phyloP scores from a whole-genome alignment of 768 basidiomycete genomes.

The Suillus luteus region DNA sequence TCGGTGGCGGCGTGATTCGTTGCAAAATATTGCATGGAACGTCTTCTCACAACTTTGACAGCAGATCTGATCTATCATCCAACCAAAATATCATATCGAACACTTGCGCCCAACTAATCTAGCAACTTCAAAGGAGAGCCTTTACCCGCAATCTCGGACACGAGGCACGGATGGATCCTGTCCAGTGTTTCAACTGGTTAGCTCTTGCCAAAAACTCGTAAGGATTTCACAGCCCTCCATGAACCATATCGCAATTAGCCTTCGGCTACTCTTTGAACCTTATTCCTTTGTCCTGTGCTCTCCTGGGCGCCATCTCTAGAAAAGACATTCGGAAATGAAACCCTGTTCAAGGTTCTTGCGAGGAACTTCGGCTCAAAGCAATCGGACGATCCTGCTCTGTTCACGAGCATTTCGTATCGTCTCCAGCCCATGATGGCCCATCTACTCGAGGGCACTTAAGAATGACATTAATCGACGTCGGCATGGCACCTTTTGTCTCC shows the following conservation, averaged over 20 bases:
- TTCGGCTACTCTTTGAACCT: constrained; percentile 24
- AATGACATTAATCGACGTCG: constrained; percentile 6
- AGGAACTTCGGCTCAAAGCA: background rate
- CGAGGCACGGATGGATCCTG: constrained; percentile 13
- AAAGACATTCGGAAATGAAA: background rate
- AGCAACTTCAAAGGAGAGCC: constrained; percentile 33
- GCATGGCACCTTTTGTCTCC: constrained; percentile 6
- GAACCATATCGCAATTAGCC: constrained; percentile 23
- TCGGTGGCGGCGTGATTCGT: constrained; percentile 15
- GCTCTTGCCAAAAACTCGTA: constrained; percentile 19
- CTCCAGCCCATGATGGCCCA: background rate
- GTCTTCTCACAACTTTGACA: constrained; percentile 21
- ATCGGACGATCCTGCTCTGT: background rate
- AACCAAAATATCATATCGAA: constrained; percentile 13
- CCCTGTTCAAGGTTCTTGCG: background rate
- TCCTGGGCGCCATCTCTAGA: background rate
- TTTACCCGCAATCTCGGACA: constrained; percentile 22
- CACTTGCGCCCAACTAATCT: constrained; percentile 29
- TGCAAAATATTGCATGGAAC: constrained; percentile 15
- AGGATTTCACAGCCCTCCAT: constrained; percentile 16
- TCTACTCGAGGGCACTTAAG: background rate
- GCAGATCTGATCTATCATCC: constrained; percentile 26
- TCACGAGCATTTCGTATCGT: background rate
- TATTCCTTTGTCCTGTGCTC: constrained; percentile 14
- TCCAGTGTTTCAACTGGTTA: constrained; percentile 10